These are phyloP conservation scores for Peniophora sp. DNA, from an alignment of 1,284 basidiomycete species.

Conservation along the genomic window DNA sequence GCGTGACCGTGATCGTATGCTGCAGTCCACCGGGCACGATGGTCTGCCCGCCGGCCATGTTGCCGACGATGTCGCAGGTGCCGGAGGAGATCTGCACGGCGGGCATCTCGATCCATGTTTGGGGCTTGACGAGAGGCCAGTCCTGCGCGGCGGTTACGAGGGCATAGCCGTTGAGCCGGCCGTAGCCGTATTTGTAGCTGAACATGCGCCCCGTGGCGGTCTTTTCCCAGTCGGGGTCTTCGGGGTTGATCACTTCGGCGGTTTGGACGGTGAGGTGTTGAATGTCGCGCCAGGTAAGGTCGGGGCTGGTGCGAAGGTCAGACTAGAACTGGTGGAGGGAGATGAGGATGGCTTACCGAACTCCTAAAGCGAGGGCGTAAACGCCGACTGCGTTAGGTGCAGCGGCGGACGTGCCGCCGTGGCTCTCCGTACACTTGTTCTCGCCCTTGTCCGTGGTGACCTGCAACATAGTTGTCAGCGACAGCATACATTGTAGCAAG, in stretches of 20 bases:
- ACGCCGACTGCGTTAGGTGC: constrained; percentile 94
- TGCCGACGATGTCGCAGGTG: constrained; percentile 44
- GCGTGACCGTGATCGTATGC: constrained; percentile 64
- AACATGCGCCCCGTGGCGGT: constrained; percentile 77
- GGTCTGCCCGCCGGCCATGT: constrained; percentile 57
- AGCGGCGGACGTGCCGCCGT: constrained; percentile 97
- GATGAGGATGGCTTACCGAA: constrained; percentile 39
- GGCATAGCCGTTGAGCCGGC: constrained; percentile 77
- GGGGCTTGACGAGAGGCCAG: constrained; percentile 91
- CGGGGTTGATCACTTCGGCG: constrained; percentile 74
- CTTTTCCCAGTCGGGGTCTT: constrained; percentile 92
- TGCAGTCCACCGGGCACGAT: constrained; percentile 66
- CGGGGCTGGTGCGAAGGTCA: constrained; percentile 52
- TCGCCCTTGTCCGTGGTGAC: constrained; percentile 80
- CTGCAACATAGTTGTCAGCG: constrained; percentile 30
- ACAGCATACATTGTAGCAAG: constrained; percentile 10
- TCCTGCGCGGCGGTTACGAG: constrained; percentile 78
- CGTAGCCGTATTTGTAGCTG: constrained; percentile 98
- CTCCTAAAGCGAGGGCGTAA: constrained; percentile 81
- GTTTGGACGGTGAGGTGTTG: constrained; percentile 86
- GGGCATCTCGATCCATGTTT: constrained; percentile 80
- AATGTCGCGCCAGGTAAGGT: constrained; percentile 94
- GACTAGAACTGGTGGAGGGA: constrained; percentile 4
- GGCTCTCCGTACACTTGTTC: constrained; percentile 73
- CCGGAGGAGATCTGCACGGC: constrained; percentile 64